These are phyloP conservation scores for Oenanthe sinensis DNA, from an alignment of 129 eudicot genomes.

Conservation along the genomic window DNA sequence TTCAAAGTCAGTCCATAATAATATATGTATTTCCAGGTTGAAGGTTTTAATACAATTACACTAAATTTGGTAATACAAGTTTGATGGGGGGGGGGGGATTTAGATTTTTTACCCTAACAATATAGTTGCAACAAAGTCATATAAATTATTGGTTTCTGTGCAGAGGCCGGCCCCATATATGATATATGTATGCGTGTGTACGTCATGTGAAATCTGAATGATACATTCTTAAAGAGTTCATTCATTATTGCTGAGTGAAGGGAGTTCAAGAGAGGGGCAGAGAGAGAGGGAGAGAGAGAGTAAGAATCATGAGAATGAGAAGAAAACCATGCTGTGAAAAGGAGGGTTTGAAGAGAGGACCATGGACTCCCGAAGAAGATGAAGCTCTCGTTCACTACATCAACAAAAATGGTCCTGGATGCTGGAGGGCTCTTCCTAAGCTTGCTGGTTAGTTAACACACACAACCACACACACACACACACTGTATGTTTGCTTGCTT, in stretches of 20 bases:
- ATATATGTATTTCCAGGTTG: background rate
- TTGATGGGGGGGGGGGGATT: background rate
- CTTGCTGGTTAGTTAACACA: constrained; percentile 49
- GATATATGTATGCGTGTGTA: background rate
- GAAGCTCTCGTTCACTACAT: constrained; percentile 45
- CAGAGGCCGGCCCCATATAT: background rate
- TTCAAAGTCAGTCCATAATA: background rate
- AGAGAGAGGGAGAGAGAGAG: background rate
- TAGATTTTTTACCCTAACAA: background rate
- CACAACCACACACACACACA: background rate
- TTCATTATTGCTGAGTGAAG: background rate
- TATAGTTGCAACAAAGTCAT: background rate
- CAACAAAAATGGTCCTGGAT: constrained; percentile 54
- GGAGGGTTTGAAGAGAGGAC: constrained; percentile 70
- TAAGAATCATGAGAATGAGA: constrained; percentile 33
- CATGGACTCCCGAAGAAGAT: constrained; percentile 86
- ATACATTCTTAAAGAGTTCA: background rate
- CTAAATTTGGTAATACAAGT: background rate
- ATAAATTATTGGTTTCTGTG: background rate
- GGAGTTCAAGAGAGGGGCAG: background rate
- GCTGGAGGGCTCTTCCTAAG: constrained; percentile 90
- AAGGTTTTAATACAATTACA: background rate
- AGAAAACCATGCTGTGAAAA: constrained; percentile 81
- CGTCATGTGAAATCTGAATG: background rate
- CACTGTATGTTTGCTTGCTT: background rate